Evolutionary conservation across 129 eudicot genomes (phyloP), one percentile per base, ranked within the genome.

Genomic region (Centaurea solstitialis): DNA sequence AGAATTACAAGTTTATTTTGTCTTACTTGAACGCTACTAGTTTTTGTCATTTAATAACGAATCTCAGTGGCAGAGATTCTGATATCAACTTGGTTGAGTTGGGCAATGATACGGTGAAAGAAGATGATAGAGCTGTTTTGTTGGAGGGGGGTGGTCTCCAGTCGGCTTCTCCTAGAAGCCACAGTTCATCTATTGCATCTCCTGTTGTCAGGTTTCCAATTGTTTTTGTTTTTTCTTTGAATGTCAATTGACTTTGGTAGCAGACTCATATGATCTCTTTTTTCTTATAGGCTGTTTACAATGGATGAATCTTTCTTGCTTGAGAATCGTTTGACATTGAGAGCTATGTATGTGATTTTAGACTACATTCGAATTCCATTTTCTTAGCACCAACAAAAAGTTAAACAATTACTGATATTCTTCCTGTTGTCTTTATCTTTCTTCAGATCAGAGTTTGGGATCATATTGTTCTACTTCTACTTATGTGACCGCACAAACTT

Each of bases 301-400:
- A 83, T 94, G 97, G 98, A 94, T 23, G 92, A 94, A 79, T 78
- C 91, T 18, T 91, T 89, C 89, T 88, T 94, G 87, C 90, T 94
- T 57, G 94, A 94, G 50, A 91, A 91, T 75, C 92, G 95, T 12
- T 59, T 82, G 84, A 91, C 93, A 13, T 75, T 94, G 84, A 94
- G 98, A 82, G 98, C 98, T 28, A 90, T 94, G 98, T 93, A 87
- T 17, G 93, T 76, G 66, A 47, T 45, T 17, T 7, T 10, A 62
- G 20, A 57, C 59, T 68, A 13, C 24, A 28, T 77, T n/a, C 26
- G 5, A 39, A 9, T 6, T 67, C 3, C 0, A 17, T 24, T 40
- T 64, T 73, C 47, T 70, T 41, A 3, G 39, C 64, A 4, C 70
- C 39, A 74, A 30, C 15, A 75, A 64, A 50, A 22, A 26, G 37